These are phyloP conservation scores for Colletotrichum siamense DNA, from an alignment of 2,329 filamentous ascomycete genomes.

Conservation along the genomic window DNA sequence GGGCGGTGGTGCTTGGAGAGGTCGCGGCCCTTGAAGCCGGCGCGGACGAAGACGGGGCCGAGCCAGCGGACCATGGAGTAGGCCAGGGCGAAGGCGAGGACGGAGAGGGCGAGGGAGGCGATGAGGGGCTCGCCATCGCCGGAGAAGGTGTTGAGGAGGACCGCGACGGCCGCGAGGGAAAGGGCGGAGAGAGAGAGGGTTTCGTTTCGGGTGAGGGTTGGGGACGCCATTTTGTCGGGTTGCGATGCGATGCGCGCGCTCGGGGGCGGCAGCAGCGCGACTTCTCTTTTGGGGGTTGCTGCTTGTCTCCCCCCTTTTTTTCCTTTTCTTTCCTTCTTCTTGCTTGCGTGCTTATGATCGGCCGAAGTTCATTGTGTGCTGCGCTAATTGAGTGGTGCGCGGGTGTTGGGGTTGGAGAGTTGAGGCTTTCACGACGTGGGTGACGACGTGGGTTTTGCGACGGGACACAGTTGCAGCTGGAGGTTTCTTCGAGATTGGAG, in stretches of 20 bases:
- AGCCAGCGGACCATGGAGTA: constrained; percentile 94
- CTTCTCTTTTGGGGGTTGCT: background rate
- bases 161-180: constrained; percentile 70
- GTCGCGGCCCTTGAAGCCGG: constrained; percentile 89
- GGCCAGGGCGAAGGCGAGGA: constrained; percentile 79
- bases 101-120: constrained; percentile 86
- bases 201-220: constrained; percentile 57
- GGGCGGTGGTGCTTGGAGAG: constrained; percentile 73
- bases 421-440: background rate
- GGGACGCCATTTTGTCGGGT: constrained; percentile 30
- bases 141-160: constrained; percentile 82
- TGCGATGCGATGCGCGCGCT: background rate
- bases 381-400: background rate
- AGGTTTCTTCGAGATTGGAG: background rate
- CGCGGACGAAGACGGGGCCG: constrained; percentile 84
- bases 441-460: background rate
- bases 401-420: background rate
- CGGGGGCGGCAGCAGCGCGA: background rate
- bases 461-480: constrained; percentile 19
- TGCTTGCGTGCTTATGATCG: background rate
- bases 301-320: background rate
- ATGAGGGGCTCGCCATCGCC: constrained; percentile 88
- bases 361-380: background rate
- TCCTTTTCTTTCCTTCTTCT: background rate
- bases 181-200: constrained; percentile 65